Evolutionary conservation across 768 basidiomycete genomes (phyloP).

Genomic region (Strobilomyces dryophilus): DNA sequence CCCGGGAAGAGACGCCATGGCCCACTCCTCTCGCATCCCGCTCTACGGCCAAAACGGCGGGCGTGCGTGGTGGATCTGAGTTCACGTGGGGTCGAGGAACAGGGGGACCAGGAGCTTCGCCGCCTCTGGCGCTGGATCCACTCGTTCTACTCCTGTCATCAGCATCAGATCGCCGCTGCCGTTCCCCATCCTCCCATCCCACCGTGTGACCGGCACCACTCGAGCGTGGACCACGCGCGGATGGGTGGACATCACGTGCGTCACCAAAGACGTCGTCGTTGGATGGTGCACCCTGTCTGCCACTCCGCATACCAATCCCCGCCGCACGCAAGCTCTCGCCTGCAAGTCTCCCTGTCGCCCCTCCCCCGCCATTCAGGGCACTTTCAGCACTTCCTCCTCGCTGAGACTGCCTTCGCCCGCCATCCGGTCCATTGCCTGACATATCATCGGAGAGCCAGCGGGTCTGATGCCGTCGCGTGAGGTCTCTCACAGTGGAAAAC

Average conservation of each 20-base stretch:
- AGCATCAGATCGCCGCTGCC: slow-evolving; percentile 12
- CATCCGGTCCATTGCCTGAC: slow-evolving; percentile 18
- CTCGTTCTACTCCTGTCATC: slow-evolving; percentile 22
- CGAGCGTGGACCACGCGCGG: slow-evolving; percentile 17
- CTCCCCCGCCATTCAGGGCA: slow-evolving; percentile 42
- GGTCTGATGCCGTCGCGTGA: slow-evolving; percentile 46
- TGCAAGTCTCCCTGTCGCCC: slow-evolving; percentile 48
- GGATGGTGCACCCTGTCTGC: slow-evolving; percentile 25
- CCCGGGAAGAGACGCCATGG: slow-evolving; percentile 29
- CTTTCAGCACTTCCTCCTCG: slow-evolving; percentile 73
- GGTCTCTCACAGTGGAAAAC: slow-evolving; percentile 47
- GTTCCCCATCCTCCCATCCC: slow-evolving; percentile 26
- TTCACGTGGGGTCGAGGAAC: slow-evolving; percentile 19
- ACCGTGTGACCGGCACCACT: slow-evolving; percentile 7
- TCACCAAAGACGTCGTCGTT: slow-evolving; percentile 36
- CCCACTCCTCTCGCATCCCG: slow-evolving; percentile 20
- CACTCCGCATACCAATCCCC: slow-evolving; percentile 47
- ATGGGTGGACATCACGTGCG: slow-evolving; percentile 15
- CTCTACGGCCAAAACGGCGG: slow-evolving; percentile 12
- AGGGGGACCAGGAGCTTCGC: slow-evolving; percentile 15
- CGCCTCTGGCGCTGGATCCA: slow-evolving; percentile 21
- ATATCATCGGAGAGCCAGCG: slow-evolving; percentile 54
- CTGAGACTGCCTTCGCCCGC: slow-evolving; percentile 51
- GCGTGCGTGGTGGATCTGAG: slow-evolving; percentile 25
- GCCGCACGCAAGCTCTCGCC: slow-evolving; percentile 70